Percentiles rank a stretch among this genome's conserved stretches.
These are phyloP conservation scores for Penicillium bialowiezense DNA, from an alignment of 495 filamentous ascomycete species.

Conservation along the genomic window DNA sequence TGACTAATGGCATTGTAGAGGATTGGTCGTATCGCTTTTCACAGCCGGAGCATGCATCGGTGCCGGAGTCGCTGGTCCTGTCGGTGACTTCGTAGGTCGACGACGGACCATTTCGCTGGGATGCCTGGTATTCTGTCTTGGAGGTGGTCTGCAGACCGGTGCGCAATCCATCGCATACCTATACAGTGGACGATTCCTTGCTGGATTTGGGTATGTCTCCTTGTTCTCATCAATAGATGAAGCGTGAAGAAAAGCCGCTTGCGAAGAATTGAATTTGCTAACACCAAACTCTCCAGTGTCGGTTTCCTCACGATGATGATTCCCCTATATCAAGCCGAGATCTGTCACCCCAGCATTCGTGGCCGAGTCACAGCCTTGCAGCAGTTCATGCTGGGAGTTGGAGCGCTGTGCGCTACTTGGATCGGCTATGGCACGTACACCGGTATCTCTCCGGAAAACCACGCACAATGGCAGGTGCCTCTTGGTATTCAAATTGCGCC, in stretches of 20 bases:
- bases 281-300: slow-evolving; percentile 26
- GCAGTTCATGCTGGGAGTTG: slow-evolving; percentile 47
- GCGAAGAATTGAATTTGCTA: neutral
- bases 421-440: slow-evolving; percentile 46
- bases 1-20: slow-evolving; percentile 36
- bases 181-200: slow-evolving; percentile 42
- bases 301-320: slow-evolving; percentile 60
- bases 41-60: slow-evolving; percentile 50
- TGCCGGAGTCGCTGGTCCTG: slow-evolving; percentile 35
- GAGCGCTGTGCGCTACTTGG: slow-evolving; percentile 37
- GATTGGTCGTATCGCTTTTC: slow-evolving; percentile 67
- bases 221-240: no score
- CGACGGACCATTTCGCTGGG: slow-evolving; percentile 43
- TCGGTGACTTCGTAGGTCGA: slow-evolving; percentile 40
- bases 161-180: slow-evolving; percentile 36
- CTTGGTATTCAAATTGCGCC: slow-evolving; percentile 42
- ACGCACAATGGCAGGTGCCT: slow-evolving; percentile 42
- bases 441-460: slow-evolving; percentile 44
- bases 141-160: slow-evolving; percentile 42
- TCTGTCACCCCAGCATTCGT: slow-evolving; percentile 44
- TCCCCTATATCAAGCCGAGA: slow-evolving; percentile 45
- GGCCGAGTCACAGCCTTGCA: slow-evolving; percentile 41
- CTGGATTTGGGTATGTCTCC: slow-evolving; percentile 51
- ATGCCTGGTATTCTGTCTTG: slow-evolving; percentile 42
- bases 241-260: no score